phyloP scores from a whole-genome alignment of 2,329 filamentous ascomycete species.

The Fusarium burgessii region DNA sequence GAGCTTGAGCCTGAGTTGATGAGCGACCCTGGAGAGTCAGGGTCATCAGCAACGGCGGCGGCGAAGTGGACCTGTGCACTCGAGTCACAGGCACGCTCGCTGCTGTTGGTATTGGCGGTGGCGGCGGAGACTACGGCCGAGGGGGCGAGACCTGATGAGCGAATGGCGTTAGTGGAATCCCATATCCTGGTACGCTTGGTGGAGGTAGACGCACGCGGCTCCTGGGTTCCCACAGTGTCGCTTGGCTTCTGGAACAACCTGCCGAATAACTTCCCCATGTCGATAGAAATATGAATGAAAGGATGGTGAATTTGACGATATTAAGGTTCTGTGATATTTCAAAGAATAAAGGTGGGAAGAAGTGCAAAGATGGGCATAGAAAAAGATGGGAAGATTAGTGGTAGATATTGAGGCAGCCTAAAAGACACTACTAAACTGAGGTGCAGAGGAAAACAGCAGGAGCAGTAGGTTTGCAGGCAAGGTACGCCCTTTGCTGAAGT shows the following conservation, averaged over 20 bases:
- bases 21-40: constrained; percentile 51
- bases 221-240: constrained; percentile 39
- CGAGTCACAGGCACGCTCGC: constrained; percentile 42
- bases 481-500: not conserved
- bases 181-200: constrained; percentile 35
- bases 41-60: constrained; percentile 44
- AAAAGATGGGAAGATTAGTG: not conserved
- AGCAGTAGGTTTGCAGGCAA: not conserved
- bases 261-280: constrained; percentile 22
- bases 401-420: not conserved
- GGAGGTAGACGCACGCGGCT: constrained; percentile 39
- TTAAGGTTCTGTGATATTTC: not conserved
- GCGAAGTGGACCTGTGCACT: constrained; percentile 43
- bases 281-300: not conserved
- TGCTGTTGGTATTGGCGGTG: constrained; percentile 40
- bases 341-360: not conserved
- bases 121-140: constrained; percentile 42
- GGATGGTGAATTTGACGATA: constrained; percentile 4
- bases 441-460: not conserved
- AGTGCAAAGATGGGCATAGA: not conserved
- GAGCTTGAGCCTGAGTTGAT: constrained; percentile 52
- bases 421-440: not conserved
- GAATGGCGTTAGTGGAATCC: constrained; percentile 34
- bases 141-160: constrained; percentile 39
- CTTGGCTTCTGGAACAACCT: constrained; percentile 42